Evolutionary conservation across 2,329 filamentous ascomycete species (phyloP), one percentile per base, ranked within the genome.

Genomic region (Teratosphaeria gauchensis): DNA sequence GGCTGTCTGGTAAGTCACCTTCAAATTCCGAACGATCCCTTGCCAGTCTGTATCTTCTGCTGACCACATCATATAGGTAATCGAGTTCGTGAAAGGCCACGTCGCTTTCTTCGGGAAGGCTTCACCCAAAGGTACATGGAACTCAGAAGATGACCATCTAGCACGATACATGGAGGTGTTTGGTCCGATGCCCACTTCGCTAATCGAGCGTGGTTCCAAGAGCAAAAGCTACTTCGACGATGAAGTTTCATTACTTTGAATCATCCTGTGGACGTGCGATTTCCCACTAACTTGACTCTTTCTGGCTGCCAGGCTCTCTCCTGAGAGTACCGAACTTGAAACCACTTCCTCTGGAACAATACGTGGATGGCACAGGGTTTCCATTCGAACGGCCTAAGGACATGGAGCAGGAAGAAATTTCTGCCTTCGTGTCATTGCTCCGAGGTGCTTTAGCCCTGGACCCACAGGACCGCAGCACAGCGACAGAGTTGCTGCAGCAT

Each of bases 1-100:
- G 64, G 61, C 5, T 62, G 62, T 57, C 54, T 65, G 4, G 61
- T 62, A 54, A 46, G 53, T 56, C 24, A 28, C 24, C 24, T 28
- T 28, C 24, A 28, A 28, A 4, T 28, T 28, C 24, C 24, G 24
- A 28, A 28, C 24, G 24, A 28, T 28, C 24, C 24, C 24, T 28
- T 28, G 19, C 24, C 8, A 28, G 46, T 12, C 46, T 51, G 6
- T 14, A 14, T 30, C 28, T 5, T 11, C 51, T 58, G 14, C 52
- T 48, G 32, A 48, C 24, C 24, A 42, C 8, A 52, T 2, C 11
- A 19, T 21, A 8, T 19, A 62, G 58, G 35, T 64, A 16, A 63
- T 64, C 52, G 61, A 65, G 51, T 62, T 65, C 38, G 54, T 63
- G 7, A 64, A 61, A 30, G 65, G 64, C 14, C 62, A 66, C 19